Base-by-base conservation (phyloP, 2,329 filamentous ascomycete species). In the Penicillium verrucosum region DNA sequence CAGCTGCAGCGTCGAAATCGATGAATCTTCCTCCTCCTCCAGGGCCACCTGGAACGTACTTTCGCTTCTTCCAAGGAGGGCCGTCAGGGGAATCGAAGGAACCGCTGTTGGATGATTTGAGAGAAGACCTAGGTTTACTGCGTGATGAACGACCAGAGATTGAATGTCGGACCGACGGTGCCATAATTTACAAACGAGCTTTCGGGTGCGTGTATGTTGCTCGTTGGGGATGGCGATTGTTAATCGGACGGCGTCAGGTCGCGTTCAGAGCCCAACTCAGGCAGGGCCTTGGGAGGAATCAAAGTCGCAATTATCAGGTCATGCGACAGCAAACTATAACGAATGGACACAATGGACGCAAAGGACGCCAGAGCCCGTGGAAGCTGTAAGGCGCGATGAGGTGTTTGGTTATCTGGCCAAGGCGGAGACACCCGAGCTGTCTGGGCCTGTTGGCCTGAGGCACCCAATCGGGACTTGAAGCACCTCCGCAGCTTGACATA, bases 1-100 rank as follows among this genome's bases (percentile, higher is more conserved):
- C 52, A 21, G 54, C 47, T 9, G 23, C 45, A 30, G 38, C 54
- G 56, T 90, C 85, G 54, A 87, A 81, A 65, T 95, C 90, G 36
- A 94, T 80, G 73, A 92, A 96, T 70, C 92, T 82, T 21, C 92
- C 91, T 56, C 92, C 91, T 44, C 92, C 92, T 38, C 90, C 91
- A 56, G 90, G 88, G 3, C 91, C 92, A 46, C 92, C 92, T 34
- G 93, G 90, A 46, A 95, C 84, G 77, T 96, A 97, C 74, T 85
- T 83, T 64, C 87, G 82, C 70, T 84, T 85, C 76, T 91, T 92
- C 1, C 80, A 80, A 12, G 88, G 86, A 27, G 87, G 86, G 63
- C 89, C 87, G 46, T 75, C 74, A 44, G 65, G 69, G 48, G 65
- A 64, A 29, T 72, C 67, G 25, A 58, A 37, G 12, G 66, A 21